A percentile compares a stretch with the other conserved stretches of the same genome.
Conservation (phyloP, 2,329 filamentous ascomycete species). For the Hymenoscyphus infarciens region DNA sequence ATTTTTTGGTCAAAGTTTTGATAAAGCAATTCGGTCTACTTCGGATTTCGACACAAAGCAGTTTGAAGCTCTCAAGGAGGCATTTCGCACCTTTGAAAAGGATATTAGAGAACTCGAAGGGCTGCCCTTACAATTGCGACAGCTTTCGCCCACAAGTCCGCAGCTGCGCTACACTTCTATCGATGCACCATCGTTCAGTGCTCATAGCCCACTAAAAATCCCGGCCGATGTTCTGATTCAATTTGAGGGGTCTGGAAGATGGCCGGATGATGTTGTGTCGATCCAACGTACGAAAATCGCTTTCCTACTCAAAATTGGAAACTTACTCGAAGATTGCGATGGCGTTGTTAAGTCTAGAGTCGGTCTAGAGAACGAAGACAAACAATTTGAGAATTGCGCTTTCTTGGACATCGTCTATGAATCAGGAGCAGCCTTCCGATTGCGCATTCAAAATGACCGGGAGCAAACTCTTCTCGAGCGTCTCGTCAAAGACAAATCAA, state of each 20-base stretch:
- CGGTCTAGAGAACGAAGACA: constrained; percentile 73
- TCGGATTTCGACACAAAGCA: constrained; percentile 39
- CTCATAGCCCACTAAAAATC: constrained; percentile 38
- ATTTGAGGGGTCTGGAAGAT: constrained; percentile 89
- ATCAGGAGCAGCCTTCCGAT: constrained; percentile 69
- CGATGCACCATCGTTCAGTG: constrained; percentile 46
- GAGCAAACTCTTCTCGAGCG: constrained; percentile 78
- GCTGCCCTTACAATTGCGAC: constrained; percentile 82
- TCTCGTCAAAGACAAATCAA: constrained; percentile 69
- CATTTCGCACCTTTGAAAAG: constrained; percentile 68
- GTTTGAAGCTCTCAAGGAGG: constrained; percentile 52
- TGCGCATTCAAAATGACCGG: constrained; percentile 85
- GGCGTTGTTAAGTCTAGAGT: constrained; percentile 63
- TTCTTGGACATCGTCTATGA: constrained; percentile 80
- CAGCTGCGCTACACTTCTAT: constrained; percentile 72
- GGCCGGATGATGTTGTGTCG: constrained; percentile 87
- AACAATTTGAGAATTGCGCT: constrained; percentile 68
- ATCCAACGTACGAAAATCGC: constrained; percentile 94
- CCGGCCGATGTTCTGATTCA: constrained; percentile 80
- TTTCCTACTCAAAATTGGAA: constrained; percentile 66
- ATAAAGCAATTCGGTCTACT: constrained; percentile 39
- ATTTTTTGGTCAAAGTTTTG: constrained; percentile 46
- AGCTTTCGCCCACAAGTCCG: constrained; percentile 69
- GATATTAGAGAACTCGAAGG: constrained; percentile 75
- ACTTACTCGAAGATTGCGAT: constrained; percentile 61